A percentile compares a stretch with the other conserved stretches of the same genome.
Evolutionary conservation across 192 early-diverging fungal genomes (phyloP).

Genomic region (Linnemannia exigua): DNA sequence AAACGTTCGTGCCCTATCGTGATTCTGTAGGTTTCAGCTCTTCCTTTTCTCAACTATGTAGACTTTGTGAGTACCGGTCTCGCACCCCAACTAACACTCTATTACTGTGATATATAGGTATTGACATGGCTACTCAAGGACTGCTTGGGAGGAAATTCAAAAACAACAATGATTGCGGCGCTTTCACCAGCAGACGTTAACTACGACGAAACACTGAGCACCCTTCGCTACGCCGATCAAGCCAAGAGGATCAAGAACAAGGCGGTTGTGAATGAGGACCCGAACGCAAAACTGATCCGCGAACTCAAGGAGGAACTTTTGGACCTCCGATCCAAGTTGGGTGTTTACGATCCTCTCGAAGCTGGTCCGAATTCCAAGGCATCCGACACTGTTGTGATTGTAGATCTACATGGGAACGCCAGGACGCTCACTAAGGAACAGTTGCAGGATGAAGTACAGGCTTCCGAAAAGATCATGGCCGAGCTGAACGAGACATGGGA

Average conservation of each 20-base stretch:
- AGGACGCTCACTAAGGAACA: constrained; percentile 64
- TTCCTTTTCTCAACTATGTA: not conserved
- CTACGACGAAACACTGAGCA: constrained; percentile 85
- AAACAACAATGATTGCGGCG: constrained; percentile 86
- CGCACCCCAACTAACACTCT: not conserved
- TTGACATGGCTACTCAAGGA: constrained; percentile 91
- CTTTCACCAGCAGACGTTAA: constrained; percentile 78
- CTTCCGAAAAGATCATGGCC: constrained; percentile 88
- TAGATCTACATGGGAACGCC: constrained; percentile 59
- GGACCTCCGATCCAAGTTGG: constrained; percentile 73
- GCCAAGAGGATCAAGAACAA: constrained; percentile 94
- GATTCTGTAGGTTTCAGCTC: constrained; percentile 76
- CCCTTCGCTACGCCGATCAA: constrained; percentile 91
- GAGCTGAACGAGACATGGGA: constrained; percentile 91
- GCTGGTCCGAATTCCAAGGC: constrained; percentile 23
- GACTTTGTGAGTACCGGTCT: not conserved
- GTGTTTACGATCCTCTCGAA: constrained; percentile 57
- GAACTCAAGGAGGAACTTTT: constrained; percentile 88
- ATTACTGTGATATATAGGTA: constrained; percentile 54
- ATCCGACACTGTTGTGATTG: constrained; percentile 55
- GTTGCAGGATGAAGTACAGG: constrained; percentile 84
- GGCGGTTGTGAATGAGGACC: constrained; percentile 93
- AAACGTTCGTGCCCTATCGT: constrained; percentile 87
- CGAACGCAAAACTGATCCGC: constrained; percentile 82
- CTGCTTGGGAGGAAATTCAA: constrained; percentile 87